Evolutionary conservation across 192 early-diverging fungal genomes (phyloP), one percentile per base, ranked within the genome.

Genomic region (Coemansia sp.): DNA sequence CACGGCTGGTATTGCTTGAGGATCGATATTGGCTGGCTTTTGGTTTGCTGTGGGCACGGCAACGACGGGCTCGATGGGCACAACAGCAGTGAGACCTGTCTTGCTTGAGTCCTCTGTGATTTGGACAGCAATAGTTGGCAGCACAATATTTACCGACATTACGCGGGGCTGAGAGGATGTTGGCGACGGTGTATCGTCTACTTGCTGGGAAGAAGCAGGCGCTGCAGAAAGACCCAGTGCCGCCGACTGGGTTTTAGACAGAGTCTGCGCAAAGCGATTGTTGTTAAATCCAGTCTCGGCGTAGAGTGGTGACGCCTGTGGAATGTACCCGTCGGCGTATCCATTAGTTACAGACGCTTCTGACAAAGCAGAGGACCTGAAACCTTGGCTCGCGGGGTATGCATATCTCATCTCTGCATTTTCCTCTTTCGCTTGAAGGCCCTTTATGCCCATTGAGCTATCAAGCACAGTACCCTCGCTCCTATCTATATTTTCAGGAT

Each of bases 101-200:
- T 37, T 29, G 23, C 26, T 33, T 10, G 52, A n/a, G 22, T 60
- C 53, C 19, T 64, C 61, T 3, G 68, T 72, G 15, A 72, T 48
- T 27, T 32, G 55, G 19, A 72, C 38, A 11, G 52, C 68, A 24
- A 72, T 59, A 4, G 68, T 72, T 4, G 68, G 68, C 44, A 72
- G n/a, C 19, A 72, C 49, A 27, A 72, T 22, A 22, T 72, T 72
- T 27, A 60, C 33, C 24, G 68, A 72, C 24, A 64, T 17, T 2
- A 64, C 55, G 15, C 49, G 47, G 20, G 62, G 68, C 32, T 60
- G 61, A 0, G 68, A 72, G 2, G 62, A 72, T 3, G 61, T 64
- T 4, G 57, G 49, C 0, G n/a, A n/a, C n/a, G n/a, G n/a, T n/a
- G n/a, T n/a, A n/a, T n/a, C n/a, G n/a, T n/a, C n/a, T n/a, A 2